These are phyloP conservation scores for Balakata baccata DNA, from an alignment of 345 rosid species.

Conservation along the genomic window DNA sequence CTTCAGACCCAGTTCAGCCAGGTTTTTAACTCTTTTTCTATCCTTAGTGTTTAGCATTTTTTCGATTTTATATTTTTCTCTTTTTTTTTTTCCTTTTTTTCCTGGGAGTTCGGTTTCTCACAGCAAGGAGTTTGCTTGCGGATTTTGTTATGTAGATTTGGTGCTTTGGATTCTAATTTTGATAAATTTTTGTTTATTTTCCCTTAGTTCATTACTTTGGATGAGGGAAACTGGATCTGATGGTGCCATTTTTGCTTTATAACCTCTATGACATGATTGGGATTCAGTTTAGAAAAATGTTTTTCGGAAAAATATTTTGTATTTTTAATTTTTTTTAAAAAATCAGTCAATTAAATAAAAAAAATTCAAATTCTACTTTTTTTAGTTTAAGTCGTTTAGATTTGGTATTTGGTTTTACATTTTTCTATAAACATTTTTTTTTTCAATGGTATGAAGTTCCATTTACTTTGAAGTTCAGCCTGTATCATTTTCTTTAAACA, in stretches of 20 bases:
- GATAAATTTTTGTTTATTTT: neutral
- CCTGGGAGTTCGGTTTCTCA: constrained; percentile 18
- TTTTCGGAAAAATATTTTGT: no score
- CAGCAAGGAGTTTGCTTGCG: neutral
- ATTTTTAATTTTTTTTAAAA: no score
- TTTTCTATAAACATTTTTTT: neutral
- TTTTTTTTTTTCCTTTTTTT: neutral
- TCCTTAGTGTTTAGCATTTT: neutral
- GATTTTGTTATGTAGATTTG: neutral
- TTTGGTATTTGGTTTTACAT: neutral
- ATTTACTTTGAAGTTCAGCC: neutral
- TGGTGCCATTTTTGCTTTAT: neutral
- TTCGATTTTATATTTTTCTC: neutral
- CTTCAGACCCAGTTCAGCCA: constrained; percentile 94
- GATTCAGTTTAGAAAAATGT: no score
- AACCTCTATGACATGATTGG: no score
- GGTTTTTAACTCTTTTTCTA: constrained; percentile 30
- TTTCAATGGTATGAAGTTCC: neutral
- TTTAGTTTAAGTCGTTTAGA: no score
- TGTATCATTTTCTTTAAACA: neutral
- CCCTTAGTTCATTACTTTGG: neutral
- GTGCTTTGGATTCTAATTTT: neutral
- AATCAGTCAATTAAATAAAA: no score
- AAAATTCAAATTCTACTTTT: no score
- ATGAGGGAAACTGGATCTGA: neutral